Evolutionary conservation across 2,329 filamentous ascomycete species (phyloP).

Genomic region (Fusarium kyushuense): DNA sequence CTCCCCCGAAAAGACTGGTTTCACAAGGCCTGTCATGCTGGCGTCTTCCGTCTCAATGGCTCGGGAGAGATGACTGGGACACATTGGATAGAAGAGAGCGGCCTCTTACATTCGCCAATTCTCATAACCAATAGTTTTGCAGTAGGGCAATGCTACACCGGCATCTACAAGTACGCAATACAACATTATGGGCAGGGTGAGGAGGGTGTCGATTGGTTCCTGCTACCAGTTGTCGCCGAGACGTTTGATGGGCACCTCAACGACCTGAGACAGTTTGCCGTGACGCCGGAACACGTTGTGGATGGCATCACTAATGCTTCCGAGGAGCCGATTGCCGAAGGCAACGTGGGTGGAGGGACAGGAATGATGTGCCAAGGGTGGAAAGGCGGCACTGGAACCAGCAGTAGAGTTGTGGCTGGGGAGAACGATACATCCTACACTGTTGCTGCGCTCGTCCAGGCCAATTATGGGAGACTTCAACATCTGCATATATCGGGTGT

Average conservation of each 20-base stretch:
- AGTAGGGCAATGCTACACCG: constrained; percentile 57
- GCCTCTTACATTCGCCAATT: neutral
- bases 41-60: constrained; percentile 72
- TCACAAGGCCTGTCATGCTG: constrained; percentile 59
- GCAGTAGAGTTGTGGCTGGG: constrained; percentile 59
- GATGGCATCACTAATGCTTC: constrained; percentile 63
- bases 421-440: constrained; percentile 58
- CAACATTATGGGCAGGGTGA: constrained; percentile 57
- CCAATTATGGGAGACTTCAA: constrained; percentile 69
- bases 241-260: constrained; percentile 71
- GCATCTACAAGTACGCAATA: constrained; percentile 67
- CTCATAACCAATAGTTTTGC: constrained; percentile 31
- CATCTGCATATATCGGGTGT: constrained; percentile 69
- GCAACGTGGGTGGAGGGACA: constrained; percentile 71
- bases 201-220: constrained; percentile 62
- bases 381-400: constrained; percentile 73
- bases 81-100: constrained; percentile 69
- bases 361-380: constrained; percentile 74
- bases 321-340: constrained; percentile 65
- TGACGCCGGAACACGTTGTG: constrained; percentile 65
- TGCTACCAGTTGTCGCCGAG: constrained; percentile 69
- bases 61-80: constrained; percentile 71
- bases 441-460: constrained; percentile 70
- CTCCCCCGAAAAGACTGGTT: constrained; percentile 37
- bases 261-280: constrained; percentile 65